Evolutionary conservation across 169 alveolate genomes (phyloP).

Genomic region (Eimeria mitis): DNA sequence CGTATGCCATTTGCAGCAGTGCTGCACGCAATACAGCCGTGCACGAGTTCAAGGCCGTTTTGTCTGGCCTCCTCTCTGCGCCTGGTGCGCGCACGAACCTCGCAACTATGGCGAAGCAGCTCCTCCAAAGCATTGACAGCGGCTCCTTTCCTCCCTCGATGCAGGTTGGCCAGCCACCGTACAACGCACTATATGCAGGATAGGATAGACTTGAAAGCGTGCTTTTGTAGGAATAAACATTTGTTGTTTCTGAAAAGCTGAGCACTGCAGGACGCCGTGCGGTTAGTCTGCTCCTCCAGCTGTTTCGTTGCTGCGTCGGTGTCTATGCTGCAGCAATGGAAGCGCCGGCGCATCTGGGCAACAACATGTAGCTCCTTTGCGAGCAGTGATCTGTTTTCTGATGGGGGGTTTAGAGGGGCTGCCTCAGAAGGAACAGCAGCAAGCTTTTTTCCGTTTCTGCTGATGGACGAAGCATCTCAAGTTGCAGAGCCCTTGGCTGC

Average conservation of each 20-base stretch:
- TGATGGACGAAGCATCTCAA: conserved; percentile 82
- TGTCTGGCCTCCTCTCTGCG: conserved; percentile 7
- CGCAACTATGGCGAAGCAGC: conserved; percentile 28
- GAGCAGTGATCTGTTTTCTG: conserved; percentile 35
- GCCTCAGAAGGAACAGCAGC: not conserved
- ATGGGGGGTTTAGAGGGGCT: not conserved
- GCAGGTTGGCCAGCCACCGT: conserved; percentile 1
- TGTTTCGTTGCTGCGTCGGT: not conserved
- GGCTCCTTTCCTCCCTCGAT: conserved; percentile 74
- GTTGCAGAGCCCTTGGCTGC: conserved; percentile 64
- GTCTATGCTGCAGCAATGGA: conserved; percentile 79
- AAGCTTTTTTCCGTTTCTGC: conserved; percentile 47
- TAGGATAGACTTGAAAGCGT: not conserved
- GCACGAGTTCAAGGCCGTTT: conserved; percentile 20
- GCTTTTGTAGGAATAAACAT: not conserved
- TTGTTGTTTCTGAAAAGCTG: not conserved
- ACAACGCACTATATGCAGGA: too few relatives aligned
- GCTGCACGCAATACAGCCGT: conserved; percentile 42
- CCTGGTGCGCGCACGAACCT: not conserved
- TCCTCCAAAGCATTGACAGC: conserved; percentile 1
- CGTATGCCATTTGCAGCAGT: conserved; percentile 76
- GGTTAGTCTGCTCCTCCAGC: not conserved
- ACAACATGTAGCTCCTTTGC: conserved; percentile 78
- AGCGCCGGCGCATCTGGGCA: conserved; percentile 77
- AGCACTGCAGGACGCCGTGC: not conserved